Evolutionary conservation across 257 asterid species (phyloP).

Genomic region (Cordia subcordata): DNA sequence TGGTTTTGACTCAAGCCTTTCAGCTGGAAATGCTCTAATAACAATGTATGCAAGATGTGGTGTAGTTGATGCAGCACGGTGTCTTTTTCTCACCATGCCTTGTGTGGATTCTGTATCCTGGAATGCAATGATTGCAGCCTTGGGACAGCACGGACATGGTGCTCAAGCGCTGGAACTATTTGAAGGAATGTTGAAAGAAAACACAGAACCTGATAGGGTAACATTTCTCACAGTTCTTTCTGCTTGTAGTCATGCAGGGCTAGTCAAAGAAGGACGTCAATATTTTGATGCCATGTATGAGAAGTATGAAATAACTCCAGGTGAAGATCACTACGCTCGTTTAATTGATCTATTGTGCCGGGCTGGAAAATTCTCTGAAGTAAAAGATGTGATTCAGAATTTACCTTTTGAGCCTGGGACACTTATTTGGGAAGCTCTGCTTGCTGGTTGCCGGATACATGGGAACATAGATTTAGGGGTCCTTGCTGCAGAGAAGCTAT

Average conservation of each 20-base stretch:
- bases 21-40: constrained; percentile 6
- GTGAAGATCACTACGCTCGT: constrained; percentile 12
- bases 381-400: background rate
- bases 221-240: constrained; percentile 7
- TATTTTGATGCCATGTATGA: constrained; percentile 4
- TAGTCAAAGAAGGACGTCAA: constrained; percentile 5
- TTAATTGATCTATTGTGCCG: constrained; percentile 8
- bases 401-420: constrained; percentile 4
- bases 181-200: constrained; percentile 7
- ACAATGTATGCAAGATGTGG: constrained; percentile 13
- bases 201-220: constrained; percentile 4
- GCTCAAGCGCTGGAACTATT: constrained; percentile 1
- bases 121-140: constrained; percentile 16
- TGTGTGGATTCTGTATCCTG: constrained; percentile 8
- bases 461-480: constrained; percentile 7
- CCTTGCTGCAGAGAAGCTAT: constrained; percentile 5
- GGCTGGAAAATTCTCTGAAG: constrained; percentile 6
- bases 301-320: constrained; percentile 7
- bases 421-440: constrained; percentile 2
- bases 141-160: constrained; percentile 14
- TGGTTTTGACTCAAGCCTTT: constrained; percentile 5
- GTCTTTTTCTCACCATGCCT: constrained; percentile 4
- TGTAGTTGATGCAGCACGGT: background rate
- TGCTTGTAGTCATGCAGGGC: constrained; percentile 10
- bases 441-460: constrained; percentile 6